A percentile compares a stretch with the other conserved stretches of the same genome.
Conservation (phyloP, 2,329 filamentous ascomycete genomes). For the Lasiodiplodia citricola region DNA sequence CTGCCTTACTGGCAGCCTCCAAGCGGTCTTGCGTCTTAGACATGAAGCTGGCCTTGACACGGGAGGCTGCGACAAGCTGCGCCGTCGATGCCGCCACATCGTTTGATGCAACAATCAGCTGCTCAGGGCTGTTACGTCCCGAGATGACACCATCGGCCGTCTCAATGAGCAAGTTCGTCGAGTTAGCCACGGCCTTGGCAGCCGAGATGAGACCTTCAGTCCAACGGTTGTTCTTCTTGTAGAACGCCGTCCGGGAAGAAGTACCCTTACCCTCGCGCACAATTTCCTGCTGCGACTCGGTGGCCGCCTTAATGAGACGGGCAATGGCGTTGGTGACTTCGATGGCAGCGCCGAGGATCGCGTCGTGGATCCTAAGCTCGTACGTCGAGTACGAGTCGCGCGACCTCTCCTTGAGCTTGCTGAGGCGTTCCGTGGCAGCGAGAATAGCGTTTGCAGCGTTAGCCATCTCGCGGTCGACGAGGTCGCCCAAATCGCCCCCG, state of each 20-base stretch:
- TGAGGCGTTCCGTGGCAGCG: slow-evolving; percentile 84
- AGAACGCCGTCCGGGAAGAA: slow-evolving; percentile 89
- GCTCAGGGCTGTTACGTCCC: slow-evolving; percentile 89
- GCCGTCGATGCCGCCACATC: slow-evolving; percentile 95
- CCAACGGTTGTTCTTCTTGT: slow-evolving; percentile 99
- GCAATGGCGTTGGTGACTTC: slow-evolving; percentile 94
- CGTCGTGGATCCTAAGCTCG: slow-evolving; percentile 94
- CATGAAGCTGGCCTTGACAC: slow-evolving; percentile 98
- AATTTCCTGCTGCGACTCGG: slow-evolving; percentile 92
- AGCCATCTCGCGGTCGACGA: slow-evolving; percentile 88
- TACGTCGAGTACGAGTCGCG: slow-evolving; percentile 94
- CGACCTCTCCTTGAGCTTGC: slow-evolving; percentile 95
- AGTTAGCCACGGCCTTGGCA: slow-evolving; percentile 91
- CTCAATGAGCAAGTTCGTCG: slow-evolving; percentile 96
- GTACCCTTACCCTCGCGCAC: slow-evolving; percentile 89
- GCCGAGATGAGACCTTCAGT: slow-evolving; percentile 97
- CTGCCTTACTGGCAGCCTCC: slow-evolving; percentile 89
- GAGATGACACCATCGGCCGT: slow-evolving; percentile 95
- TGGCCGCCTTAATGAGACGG: slow-evolving; percentile 92
- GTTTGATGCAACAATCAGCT: slow-evolving; percentile 97
- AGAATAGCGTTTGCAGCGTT: slow-evolving; percentile 96
- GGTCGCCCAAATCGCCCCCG: slow-evolving; percentile 86
- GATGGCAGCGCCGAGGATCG: slow-evolving; percentile 89
- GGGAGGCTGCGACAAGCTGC: slow-evolving; percentile 91
- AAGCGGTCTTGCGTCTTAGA: slow-evolving; percentile 93